Evolutionary conservation across 2,329 filamentous ascomycete genomes (phyloP).

Genomic region (Neoascochyta sp.): DNA sequence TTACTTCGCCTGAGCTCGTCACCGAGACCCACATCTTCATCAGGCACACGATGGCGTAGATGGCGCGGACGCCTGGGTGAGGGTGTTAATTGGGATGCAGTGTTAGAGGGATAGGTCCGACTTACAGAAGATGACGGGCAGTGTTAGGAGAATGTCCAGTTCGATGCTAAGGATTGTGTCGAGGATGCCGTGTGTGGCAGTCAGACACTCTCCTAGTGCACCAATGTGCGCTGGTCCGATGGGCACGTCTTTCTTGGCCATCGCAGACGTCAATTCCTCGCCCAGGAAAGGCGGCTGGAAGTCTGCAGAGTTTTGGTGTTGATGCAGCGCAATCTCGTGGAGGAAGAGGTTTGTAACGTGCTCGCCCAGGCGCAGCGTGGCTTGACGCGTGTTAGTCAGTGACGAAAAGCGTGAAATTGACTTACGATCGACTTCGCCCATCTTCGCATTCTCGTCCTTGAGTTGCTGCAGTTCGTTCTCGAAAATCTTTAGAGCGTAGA

Average conservation of each 20-base stretch:
- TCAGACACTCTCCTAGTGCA: slow-evolving; percentile 46
- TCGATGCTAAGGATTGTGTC: slow-evolving; percentile 50
- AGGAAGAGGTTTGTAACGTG: slow-evolving; percentile 49
- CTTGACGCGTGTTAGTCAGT: slow-evolving; percentile 17
- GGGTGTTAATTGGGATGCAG: too few relatives aligned
- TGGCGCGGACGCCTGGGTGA: slow-evolving; percentile 48
- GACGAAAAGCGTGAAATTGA: not conserved
- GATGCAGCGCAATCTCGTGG: slow-evolving; percentile 51
- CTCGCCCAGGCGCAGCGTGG: slow-evolving; percentile 43
- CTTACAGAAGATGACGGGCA: slow-evolving; percentile 47
- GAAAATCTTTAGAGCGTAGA: slow-evolving; percentile 53
- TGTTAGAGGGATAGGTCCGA: not conserved
- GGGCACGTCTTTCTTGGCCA: slow-evolving; percentile 38
- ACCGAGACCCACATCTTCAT: slow-evolving; percentile 59
- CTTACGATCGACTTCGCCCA: slow-evolving; percentile 38
- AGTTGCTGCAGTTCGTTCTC: slow-evolving; percentile 48
- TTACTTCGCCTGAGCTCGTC: slow-evolving; percentile 48
- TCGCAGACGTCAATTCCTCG: slow-evolving; percentile 39
- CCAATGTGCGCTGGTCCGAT: slow-evolving; percentile 47
- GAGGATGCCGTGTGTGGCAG: slow-evolving; percentile 46
- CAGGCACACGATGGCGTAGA: slow-evolving; percentile 56
- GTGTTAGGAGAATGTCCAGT: slow-evolving; percentile 40
- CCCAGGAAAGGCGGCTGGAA: slow-evolving; percentile 45
- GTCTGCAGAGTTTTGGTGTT: slow-evolving; percentile 42
- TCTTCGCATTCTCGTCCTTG: slow-evolving; percentile 36